Evolutionary conservation across 768 basidiomycete genomes (phyloP).

Genomic region (Obba rivulosa): DNA sequence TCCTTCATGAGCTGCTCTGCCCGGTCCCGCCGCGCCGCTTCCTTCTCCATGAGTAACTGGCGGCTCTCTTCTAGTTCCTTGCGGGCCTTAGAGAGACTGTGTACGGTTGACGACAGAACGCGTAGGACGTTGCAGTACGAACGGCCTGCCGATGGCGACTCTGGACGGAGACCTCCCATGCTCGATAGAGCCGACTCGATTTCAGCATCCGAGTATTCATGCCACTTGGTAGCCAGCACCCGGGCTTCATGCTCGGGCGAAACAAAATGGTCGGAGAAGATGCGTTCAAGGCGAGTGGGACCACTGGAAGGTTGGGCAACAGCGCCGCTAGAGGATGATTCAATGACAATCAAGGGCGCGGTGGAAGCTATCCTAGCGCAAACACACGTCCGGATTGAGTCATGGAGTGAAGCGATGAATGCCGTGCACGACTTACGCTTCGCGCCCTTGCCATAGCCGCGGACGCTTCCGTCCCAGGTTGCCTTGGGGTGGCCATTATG

Average conservation of each 20-base stretch:
- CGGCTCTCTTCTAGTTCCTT: constrained; percentile 62
- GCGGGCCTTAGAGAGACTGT: constrained; percentile 49
- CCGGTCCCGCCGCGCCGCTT: constrained; percentile 42
- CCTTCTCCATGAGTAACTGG: constrained; percentile 52
- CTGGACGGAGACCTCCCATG: constrained; percentile 39
- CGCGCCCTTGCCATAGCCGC: constrained; percentile 43
- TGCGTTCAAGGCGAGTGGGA: background rate
- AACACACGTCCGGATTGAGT: too few species aligned
- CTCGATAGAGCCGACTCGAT: constrained; percentile 60
- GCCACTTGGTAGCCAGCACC: constrained; percentile 69
- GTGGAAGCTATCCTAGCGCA: constrained; percentile 4
- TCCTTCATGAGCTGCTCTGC: constrained; percentile 54
- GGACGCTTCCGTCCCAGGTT: constrained; percentile 51
- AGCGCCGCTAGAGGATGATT: constrained; percentile 16
- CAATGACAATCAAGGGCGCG: constrained; percentile 23
- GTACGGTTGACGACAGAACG: constrained; percentile 61
- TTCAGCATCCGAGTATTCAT: constrained; percentile 69
- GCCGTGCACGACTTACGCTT: constrained; percentile 14
- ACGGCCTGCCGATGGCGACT: constrained; percentile 40
- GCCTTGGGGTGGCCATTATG: constrained; percentile 22
- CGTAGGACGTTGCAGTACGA: constrained; percentile 68
- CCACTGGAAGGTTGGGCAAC: background rate
- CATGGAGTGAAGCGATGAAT: too few species aligned
- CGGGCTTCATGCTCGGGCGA: constrained; percentile 26
- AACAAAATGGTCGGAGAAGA: background rate